Conservation (phyloP, 1,284 basidiomycete genomes). For the Boletus calvinii region DNA sequence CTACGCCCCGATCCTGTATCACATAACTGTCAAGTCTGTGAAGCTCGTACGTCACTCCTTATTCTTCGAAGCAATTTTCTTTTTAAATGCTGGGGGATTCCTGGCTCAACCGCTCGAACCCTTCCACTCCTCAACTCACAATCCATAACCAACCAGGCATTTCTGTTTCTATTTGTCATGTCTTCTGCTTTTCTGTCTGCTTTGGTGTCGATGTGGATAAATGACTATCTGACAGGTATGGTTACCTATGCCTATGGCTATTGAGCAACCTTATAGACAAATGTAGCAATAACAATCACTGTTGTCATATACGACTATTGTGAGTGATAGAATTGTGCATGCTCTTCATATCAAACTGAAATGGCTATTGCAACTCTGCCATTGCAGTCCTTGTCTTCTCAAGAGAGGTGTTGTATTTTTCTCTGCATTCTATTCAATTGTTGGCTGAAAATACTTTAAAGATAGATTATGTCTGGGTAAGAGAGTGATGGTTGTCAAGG, state of each 20-base stretch:
- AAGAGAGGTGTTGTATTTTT: not conserved
- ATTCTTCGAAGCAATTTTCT: not conserved
- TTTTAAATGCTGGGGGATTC: too few relatives aligned
- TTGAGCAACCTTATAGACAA: not conserved
- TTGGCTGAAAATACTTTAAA: not conserved
- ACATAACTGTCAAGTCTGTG: too few relatives aligned
- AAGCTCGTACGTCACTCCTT: too few relatives aligned
- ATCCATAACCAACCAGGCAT: too few relatives aligned
- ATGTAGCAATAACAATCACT: not conserved
- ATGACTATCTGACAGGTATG: not conserved
- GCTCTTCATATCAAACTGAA: not conserved
- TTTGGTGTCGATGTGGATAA: not conserved
- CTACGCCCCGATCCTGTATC: too few relatives aligned
- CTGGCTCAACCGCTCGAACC: too few relatives aligned
- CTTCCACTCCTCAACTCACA: too few relatives aligned
- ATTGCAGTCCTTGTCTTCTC: too few relatives aligned
- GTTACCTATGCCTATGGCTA: not conserved
- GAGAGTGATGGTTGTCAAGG: not conserved
- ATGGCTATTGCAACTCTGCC: too few relatives aligned
- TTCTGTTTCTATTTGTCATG: not conserved
- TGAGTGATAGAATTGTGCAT: not conserved
- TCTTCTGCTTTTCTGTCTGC: not conserved
- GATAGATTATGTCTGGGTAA: slow-evolving; percentile 19
- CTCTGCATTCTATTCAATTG: too few relatives aligned
- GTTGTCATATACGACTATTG: not conserved